These are phyloP conservation scores for barrel medic (Medicago truncatula) DNA, from an alignment of 306 rosid genomes.

Conservation along the genomic window DNA sequence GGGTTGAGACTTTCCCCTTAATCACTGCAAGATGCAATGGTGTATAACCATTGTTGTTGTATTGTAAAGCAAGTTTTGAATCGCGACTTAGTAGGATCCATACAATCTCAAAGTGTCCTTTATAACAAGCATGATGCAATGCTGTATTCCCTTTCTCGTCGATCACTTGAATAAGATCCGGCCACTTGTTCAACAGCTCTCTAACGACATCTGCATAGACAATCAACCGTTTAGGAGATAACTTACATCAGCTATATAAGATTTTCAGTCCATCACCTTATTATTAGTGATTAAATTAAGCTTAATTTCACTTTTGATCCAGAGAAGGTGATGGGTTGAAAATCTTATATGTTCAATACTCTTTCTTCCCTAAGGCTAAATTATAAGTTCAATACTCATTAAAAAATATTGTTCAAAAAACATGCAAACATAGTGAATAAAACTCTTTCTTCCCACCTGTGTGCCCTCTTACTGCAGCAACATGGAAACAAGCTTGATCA, in stretches of 20 bases:
- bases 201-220: slow-evolving; percentile 62
- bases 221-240: slow-evolving; percentile 14
- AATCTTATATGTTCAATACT: too few relatives aligned
- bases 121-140: slow-evolving; percentile 57
- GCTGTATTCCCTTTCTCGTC: slow-evolving; percentile 66
- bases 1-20: slow-evolving; percentile 60
- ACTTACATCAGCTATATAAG: background rate
- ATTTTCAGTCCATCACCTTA: slow-evolving; percentile 1
- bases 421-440: background rate
- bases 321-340: too few relatives aligned
- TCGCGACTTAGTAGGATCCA: slow-evolving; percentile 59
- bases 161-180: slow-evolving; percentile 44
- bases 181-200: slow-evolving; percentile 55
- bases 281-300: too few relatives aligned
- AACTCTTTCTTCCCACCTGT: slow-evolving; percentile 45
- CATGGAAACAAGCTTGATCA: slow-evolving; percentile 56
- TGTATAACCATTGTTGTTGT: slow-evolving; percentile 68
- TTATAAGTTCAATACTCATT: background rate
- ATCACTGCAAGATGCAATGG: slow-evolving; percentile 72
- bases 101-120: slow-evolving; percentile 59
- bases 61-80: slow-evolving; percentile 48
- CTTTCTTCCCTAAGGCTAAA: background rate
- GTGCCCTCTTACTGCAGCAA: slow-evolving; percentile 66
- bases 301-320: too few relatives aligned
- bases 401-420: background rate